Base-by-base conservation (phyloP, 805 yeast genomes). In the Sugiyamaella marilandica region DNA sequence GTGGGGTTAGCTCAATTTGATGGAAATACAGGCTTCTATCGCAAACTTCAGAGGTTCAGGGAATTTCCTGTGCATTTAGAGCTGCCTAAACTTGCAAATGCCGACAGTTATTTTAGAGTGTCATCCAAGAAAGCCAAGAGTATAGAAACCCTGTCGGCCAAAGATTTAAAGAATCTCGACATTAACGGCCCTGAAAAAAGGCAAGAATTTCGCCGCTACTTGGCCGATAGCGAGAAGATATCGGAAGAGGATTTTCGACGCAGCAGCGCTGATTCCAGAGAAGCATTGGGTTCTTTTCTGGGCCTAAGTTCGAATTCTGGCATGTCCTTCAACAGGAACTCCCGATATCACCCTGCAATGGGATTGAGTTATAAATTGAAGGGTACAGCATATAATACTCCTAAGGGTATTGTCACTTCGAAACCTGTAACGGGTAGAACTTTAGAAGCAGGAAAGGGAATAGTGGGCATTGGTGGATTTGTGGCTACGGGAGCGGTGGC, bases 301-400 rank as follows among this genome's bases (percentile, higher is more conserved):
- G 58, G 55, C 2, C 34, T 45, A 16, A 39, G 29, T 10, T 31
- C 37, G 11, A 41, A 29, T 26, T 48, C 49, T 9, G 32, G 37
- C 13, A 19, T 24, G n/a, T 18, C 43, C 9, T 31, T 33, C n/a
- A 19, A 36, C 10, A 32, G 36, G 10, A 48, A 47, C 18, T 32
- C 26, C 45, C 47, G 44, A 31, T 32, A 37, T 26, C 39, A 45
- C 19, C 35, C 58, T 3, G 55, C 56, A 4, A 51, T 67, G 18
- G 71, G 71, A 26, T 59, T 66, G 37, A 60, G 62, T 34, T 68
- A 68, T 54, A 62, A 60, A 24, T 55, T 61, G 34, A 62, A 65
- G 39, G 70, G 69, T 13, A 55, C 61, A 10, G 54, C 65, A 31
- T 57, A 51, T 49, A 67, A 66, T 59, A 64, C 69, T 1, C 67